Conservation (phyloP, 129 eudicot species). For the Chrysanthemum makinoi region DNA sequence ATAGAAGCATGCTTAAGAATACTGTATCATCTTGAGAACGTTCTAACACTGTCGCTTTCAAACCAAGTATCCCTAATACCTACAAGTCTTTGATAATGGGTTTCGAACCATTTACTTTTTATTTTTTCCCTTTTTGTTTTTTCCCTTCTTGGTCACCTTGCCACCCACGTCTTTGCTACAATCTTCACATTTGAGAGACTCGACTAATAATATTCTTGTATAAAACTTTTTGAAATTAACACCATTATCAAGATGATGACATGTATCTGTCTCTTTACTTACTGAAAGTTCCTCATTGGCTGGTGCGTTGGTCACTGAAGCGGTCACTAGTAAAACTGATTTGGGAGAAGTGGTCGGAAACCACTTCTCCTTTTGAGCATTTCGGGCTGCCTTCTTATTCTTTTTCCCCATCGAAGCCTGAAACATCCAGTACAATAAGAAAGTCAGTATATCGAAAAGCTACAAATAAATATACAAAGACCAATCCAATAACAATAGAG, state of each 20-base stretch:
- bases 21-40: slow-evolving; percentile 33
- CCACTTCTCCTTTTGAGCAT: slow-evolving; percentile 60
- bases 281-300: slow-evolving; percentile 28
- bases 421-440: slow-evolving; percentile 12
- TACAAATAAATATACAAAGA: too few species aligned
- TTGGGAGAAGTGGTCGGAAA: slow-evolving; percentile 36
- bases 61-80: slow-evolving; percentile 84
- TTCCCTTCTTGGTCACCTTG: slow-evolving; percentile 46
- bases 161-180: slow-evolving; percentile 58
- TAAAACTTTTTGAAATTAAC: slow-evolving; percentile 57
- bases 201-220: slow-evolving; percentile 40
- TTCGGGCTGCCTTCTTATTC: slow-evolving; percentile 55
- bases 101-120: slow-evolving; percentile 63
- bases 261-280: slow-evolving; percentile 46
- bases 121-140: slow-evolving; percentile 66
- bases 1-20: slow-evolving; percentile 37
- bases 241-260: slow-evolving; percentile 73
- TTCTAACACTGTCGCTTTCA: slow-evolving; percentile 56
- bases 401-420: slow-evolving; percentile 82
- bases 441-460: too few species aligned
- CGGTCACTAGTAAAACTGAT: slow-evolving; percentile 33
- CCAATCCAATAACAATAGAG: too few species aligned
- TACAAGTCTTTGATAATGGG: slow-evolving; percentile 33
- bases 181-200: slow-evolving; percentile 63
- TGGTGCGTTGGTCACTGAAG: slow-evolving; percentile 21